Evolutionary conservation across 176 grass and related monocot species (phyloP).

Genomic region (Ensete glaucum): DNA sequence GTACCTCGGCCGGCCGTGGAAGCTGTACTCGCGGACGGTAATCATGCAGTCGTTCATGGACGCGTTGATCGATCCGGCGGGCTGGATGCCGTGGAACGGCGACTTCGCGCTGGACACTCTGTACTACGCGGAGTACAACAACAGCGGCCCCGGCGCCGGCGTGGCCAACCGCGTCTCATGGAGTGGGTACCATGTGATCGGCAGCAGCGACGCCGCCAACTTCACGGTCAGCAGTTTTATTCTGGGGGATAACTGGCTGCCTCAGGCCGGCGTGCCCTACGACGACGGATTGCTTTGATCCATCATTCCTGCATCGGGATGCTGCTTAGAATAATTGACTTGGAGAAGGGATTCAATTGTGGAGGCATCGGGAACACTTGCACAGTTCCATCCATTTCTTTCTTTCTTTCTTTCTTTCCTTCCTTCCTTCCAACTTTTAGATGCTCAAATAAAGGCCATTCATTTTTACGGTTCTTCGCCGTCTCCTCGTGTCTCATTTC

Average conservation of each 20-base stretch:
- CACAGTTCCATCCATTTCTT: too few species aligned
- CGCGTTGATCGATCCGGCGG: neutral
- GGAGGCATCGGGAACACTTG: too few species aligned
- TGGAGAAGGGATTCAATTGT: too few species aligned
- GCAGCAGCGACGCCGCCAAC: neutral
- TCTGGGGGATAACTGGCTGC: conserved; percentile 7
- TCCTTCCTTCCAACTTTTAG: too few species aligned
- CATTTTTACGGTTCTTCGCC: too few species aligned
- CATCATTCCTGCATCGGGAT: too few species aligned
- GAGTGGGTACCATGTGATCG: neutral
- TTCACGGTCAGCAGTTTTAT: conserved; percentile 14
- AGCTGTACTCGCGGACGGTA: conserved; percentile 3
- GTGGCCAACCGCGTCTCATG: neutral
- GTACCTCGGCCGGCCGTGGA: conserved; percentile 5
- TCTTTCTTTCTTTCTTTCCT: too few species aligned
- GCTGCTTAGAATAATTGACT: too few species aligned
- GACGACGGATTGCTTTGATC: neutral
- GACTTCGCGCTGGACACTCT: neutral
- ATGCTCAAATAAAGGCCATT: too few species aligned
- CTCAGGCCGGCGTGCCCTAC: conserved; percentile 1
- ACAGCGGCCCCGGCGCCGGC: neutral
- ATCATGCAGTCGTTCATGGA: conserved; percentile 2
- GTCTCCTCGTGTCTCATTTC: too few species aligned
- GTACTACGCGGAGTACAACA: conserved; percentile 2
- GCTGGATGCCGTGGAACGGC: neutral